These are phyloP conservation scores for Pseudogymnoascus destructans DNA, from an alignment of 2,329 filamentous ascomycete species.

Conservation along the genomic window DNA sequence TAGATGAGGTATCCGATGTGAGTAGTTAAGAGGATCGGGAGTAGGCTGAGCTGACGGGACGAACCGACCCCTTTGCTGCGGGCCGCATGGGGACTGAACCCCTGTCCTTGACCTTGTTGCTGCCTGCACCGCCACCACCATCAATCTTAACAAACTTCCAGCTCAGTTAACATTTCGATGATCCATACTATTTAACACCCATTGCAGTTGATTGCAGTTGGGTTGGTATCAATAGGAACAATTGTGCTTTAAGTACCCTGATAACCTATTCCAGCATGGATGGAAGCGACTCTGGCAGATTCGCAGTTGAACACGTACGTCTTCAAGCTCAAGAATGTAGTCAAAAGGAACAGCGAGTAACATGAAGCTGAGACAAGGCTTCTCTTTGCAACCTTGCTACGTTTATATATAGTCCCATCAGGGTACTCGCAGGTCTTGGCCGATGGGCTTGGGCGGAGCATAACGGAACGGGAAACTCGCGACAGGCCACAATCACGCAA, in stretches of 20 bases:
- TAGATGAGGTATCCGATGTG: not conserved
- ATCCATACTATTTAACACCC: not conserved
- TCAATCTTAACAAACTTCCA: not conserved
- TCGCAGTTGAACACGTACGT: not conserved
- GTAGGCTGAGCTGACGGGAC: too few relatives aligned
- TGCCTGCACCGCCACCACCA: conserved; percentile 2
- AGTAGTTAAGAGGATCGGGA: too few relatives aligned
- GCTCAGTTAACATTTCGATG: not conserved
- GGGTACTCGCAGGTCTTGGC: not conserved
- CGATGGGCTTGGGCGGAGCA: not conserved
- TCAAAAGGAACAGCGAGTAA: not conserved
- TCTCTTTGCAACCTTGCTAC: not conserved
- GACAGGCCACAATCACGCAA: not conserved
- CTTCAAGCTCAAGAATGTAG: not conserved
- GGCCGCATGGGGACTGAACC: too few relatives aligned
- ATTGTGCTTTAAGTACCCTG: too few relatives aligned
- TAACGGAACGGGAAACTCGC: not conserved
- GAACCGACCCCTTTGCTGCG: too few relatives aligned
- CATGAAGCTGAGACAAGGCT: not conserved
- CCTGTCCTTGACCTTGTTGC: not conserved
- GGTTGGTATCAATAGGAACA: not conserved
- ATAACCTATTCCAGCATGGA: not conserved
- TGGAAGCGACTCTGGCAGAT: not conserved
- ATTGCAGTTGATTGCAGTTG: too few relatives aligned
- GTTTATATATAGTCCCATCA: not conserved